Conservation (phyloP, 164 flowering plant species). For the Vitis cinerea region DNA sequence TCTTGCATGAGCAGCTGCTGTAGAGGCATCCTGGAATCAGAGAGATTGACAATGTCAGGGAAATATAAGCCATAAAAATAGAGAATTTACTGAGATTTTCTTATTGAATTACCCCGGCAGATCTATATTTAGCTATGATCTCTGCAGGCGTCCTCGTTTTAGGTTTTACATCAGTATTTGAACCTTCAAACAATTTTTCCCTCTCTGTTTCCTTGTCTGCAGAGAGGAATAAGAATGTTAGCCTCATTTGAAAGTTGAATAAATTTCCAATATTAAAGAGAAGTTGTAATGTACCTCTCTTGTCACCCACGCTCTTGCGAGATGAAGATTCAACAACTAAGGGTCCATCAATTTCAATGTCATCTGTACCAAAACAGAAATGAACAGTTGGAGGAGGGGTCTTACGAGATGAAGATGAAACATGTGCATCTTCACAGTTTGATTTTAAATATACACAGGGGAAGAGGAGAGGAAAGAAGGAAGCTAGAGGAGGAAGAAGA, state of each 20-base stretch:
- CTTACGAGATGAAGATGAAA: no score
- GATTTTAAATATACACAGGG: not conserved
- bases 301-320: conserved; percentile 23
- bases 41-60: conserved; percentile 14
- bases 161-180: conserved; percentile 46
- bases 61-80: not conserved
- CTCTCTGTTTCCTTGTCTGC: conserved; percentile 56
- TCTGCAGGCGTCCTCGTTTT: conserved; percentile 74
- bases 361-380: conserved; percentile 47
- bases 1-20: conserved; percentile 74
- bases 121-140: conserved; percentile 74
- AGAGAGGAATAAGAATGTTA: conserved; percentile 3
- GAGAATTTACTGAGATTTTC: not conserved
- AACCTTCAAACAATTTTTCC: conserved; percentile 66
- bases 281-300: conserved; percentile 30
- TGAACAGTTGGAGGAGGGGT: not conserved
- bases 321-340: conserved; percentile 35
- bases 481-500: not conserved
- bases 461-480: not conserved
- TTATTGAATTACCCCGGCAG: conserved; percentile 49
- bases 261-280: not conserved
- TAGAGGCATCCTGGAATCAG: conserved; percentile 58
- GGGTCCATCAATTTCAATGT: conserved; percentile 79
- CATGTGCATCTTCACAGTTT: no score
- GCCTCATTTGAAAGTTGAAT: not conserved